Base-by-base conservation (phyloP, 2,329 filamentous ascomycete species). In the Madurella mycetomatis region DNA sequence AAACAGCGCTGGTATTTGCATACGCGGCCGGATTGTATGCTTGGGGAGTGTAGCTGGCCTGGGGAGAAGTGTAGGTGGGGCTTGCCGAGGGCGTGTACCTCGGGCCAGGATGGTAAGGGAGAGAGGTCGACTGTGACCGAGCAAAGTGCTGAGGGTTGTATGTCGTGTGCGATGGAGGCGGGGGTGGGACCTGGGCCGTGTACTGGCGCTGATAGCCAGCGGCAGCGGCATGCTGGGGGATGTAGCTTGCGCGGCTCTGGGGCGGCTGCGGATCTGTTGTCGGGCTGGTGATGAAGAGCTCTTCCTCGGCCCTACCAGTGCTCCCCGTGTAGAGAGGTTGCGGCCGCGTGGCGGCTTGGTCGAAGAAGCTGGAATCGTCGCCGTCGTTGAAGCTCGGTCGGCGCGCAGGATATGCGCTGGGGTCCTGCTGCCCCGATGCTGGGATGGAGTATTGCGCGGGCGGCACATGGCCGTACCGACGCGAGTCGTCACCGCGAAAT, bases 331-430 rank as follows among this genome's bases (percentile, higher is more conserved):
- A 64, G 63, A 68, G 54, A 62, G 57, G 32, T 62, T 63, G 50
- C 64, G 55, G 52, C 64, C 54, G 67, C 62, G 58, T 64, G 64
- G 55, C 58, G 57, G 52, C 66, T 65, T 66, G 67, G 49, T 71
- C 66, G 62, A 81, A 76, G 62, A 84, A 82, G 47, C 74, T 72
- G 46, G 77, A 75, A 68, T 92, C 88, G 69, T 94, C 89, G 60
- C 86, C 88, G 61, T 79, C 83, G 69, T 90, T 85, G 74, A 89
- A 91, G 74, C 87, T 92, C 47, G 82, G 80, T 60, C 83, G 80
- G 61, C 87, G 78, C 42, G 66, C 67, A 5, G 73, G 70, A 60
- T 75, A 73, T 39, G 65, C 54, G 37, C 41, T 59, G 5, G 56
- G 46, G 45, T 60, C 54, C 30, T 59, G 46, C 69, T 65, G 63